Conservation (phyloP, 805 yeast species). For the Metschnikowia vanudenii region DNA sequence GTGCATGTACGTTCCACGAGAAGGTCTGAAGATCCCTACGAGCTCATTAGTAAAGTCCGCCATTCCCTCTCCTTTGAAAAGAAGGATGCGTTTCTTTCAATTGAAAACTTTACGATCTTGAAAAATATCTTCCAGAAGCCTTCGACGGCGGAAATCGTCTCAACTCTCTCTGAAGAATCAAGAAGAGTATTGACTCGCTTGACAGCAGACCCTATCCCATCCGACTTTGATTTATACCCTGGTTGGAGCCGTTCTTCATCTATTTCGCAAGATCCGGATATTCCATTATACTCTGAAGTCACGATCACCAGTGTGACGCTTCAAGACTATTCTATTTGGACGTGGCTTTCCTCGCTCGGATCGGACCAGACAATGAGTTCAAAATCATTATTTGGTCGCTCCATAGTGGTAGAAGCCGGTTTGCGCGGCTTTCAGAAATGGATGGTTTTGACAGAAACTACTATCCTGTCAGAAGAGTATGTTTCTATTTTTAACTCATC, state of each 20-base stretch:
- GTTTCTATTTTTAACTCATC: slow-evolving; percentile 24
- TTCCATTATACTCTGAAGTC: slow-evolving; percentile 40
- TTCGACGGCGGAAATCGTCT: slow-evolving; percentile 52
- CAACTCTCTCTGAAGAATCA: slow-evolving; percentile 72
- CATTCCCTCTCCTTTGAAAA: slow-evolving; percentile 65
- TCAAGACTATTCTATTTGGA: slow-evolving; percentile 89
- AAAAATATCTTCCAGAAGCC: slow-evolving; percentile 65
- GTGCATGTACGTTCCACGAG: slow-evolving; percentile 56
- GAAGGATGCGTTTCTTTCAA: slow-evolving; percentile 64
- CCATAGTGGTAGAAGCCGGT: slow-evolving; percentile 78
- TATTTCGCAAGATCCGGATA: slow-evolving; percentile 17
- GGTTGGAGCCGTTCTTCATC: slow-evolving; percentile 33
- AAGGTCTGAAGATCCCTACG: slow-evolving; percentile 50
- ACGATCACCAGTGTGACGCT: slow-evolving; percentile 60
- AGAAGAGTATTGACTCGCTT: slow-evolving; percentile 49
- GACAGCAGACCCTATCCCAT: slow-evolving; percentile 34
- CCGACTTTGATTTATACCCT: slow-evolving; percentile 39
- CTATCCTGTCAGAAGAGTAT: slow-evolving; percentile 41
- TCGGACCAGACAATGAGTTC: slow-evolving; percentile 66
- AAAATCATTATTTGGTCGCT: slow-evolving; percentile 74
- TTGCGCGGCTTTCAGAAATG: slow-evolving; percentile 76
- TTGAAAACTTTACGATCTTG: slow-evolving; percentile 74
- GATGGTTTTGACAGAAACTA: slow-evolving; percentile 72
- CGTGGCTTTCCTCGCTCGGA: slow-evolving; percentile 79
- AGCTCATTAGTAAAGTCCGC: slow-evolving; percentile 50